Evolutionary conservation across 2,329 filamentous ascomycete species (phyloP).

Genomic region (Mycosphaerella sp.): DNA sequence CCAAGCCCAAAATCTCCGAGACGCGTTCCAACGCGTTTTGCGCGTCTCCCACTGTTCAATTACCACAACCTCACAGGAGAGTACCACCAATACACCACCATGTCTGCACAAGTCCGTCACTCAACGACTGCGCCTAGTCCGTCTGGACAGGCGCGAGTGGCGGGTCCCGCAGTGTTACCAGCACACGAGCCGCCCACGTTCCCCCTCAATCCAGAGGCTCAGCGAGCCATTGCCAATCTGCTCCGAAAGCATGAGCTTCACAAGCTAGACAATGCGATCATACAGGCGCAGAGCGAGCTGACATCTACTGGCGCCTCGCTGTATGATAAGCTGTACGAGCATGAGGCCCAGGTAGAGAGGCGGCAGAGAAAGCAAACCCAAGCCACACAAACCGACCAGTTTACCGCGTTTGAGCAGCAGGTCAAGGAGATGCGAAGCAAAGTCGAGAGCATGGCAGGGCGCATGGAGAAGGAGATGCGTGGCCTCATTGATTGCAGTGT

Average conservation of each 20-base stretch:
- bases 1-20: not conserved
- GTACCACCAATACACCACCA: not conserved
- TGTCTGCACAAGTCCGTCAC: constrained; percentile 9
- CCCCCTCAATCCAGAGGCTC: constrained; percentile 45
- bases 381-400: constrained; percentile 32
- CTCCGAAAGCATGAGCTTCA: constrained; percentile 38
- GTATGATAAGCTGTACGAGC: constrained; percentile 49
- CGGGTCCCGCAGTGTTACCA: constrained; percentile 34
- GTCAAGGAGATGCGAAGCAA: constrained; percentile 39
- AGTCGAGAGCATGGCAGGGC: constrained; percentile 48
- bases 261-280: constrained; percentile 46
- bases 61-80: not conserved
- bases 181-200: constrained; percentile 50
- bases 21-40: not conserved
- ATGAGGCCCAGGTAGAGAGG: constrained; percentile 29
- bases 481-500: constrained; percentile 52
- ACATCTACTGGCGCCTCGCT: constrained; percentile 47
- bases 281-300: constrained; percentile 43
- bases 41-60: not conserved
- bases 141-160: not conserved
- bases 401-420: constrained; percentile 36
- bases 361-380: constrained; percentile 29
- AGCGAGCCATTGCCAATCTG: constrained; percentile 44
- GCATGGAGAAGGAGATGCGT: constrained; percentile 54
- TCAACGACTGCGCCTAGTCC: constrained; percentile 10